These are phyloP conservation scores for Biscogniauxia sp. DNA, from an alignment of 2,329 filamentous ascomycete species.

Conservation along the genomic window DNA sequence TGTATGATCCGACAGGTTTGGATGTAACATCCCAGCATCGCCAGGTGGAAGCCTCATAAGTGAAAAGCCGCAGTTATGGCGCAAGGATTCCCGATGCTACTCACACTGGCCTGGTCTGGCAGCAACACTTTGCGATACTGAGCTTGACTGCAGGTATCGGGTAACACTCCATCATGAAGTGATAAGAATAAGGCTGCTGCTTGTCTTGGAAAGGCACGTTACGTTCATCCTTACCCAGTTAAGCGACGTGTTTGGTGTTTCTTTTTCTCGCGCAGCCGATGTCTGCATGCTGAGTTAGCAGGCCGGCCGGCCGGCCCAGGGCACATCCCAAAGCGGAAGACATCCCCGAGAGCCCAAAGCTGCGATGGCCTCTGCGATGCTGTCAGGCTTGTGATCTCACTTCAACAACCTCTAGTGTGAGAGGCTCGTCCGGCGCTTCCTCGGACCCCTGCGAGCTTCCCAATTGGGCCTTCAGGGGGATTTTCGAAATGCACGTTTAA, in stretches of 20 bases:
- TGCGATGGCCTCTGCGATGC: neutral
- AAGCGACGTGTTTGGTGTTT: neutral
- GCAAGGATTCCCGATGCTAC: neutral
- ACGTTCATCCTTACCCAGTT: neutral
- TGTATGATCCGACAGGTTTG: neutral
- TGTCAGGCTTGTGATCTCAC: conserved; percentile 2
- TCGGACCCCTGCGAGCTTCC: conserved; percentile 17
- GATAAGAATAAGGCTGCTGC: neutral
- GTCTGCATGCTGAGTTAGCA: neutral
- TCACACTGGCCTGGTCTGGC: neutral
- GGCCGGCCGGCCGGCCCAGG: too few relatives aligned
- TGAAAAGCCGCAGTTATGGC: neutral
- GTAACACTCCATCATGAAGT: neutral
- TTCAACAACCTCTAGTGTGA: neutral
- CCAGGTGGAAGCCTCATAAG: neutral
- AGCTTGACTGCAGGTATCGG: neutral
- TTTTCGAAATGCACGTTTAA: neutral
- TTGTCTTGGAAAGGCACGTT: neutral
- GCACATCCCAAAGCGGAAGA: neutral
- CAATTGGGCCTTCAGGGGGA: conserved; percentile 8
- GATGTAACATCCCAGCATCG: neutral
- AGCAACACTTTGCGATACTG: neutral
- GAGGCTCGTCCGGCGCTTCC: conserved; percentile 18
- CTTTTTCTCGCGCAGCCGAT: neutral
- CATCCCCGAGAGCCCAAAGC: conserved; percentile 9